Evolutionary conservation across 345 rosid species (phyloP).

Genomic region (Fremontodendron californicum): DNA sequence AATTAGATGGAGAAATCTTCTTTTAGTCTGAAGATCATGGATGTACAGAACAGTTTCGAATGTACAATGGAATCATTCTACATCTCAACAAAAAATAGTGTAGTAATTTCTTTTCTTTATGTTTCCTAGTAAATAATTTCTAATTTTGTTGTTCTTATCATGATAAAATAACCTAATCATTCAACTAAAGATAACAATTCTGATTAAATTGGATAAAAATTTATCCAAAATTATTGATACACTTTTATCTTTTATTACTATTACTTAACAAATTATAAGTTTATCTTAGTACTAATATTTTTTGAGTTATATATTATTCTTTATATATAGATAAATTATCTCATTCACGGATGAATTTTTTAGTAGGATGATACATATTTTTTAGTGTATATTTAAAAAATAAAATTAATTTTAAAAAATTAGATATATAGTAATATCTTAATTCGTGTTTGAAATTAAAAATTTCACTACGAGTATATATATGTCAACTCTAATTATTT

Average conservation of each 20-base stretch:
- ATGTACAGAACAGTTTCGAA: neutral
- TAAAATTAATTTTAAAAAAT: too few relatives aligned
- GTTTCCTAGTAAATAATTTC: neutral
- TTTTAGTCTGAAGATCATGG: neutral
- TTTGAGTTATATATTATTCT: too few relatives aligned
- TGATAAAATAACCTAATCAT: neutral
- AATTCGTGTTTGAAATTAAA: too few relatives aligned
- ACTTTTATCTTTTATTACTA: neutral
- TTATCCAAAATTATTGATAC: neutral
- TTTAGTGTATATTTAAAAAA: too few relatives aligned
- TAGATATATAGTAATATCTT: too few relatives aligned
- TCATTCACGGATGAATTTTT: too few relatives aligned
- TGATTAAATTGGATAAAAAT: neutral
- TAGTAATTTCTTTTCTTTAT: neutral
- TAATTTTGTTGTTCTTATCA: neutral
- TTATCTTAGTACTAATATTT: too few relatives aligned
- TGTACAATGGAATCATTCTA: neutral
- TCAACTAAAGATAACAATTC: neutral
- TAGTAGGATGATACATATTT: too few relatives aligned
- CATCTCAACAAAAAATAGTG: neutral
- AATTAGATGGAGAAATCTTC: neutral
- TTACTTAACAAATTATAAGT: neutral
- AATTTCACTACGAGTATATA: too few relatives aligned
- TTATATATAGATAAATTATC: too few relatives aligned
- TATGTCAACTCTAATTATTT: too few relatives aligned